Base-by-base conservation (phyloP, 2,329 filamentous ascomycete species). In the Aspergillus viridinutans region DNA sequence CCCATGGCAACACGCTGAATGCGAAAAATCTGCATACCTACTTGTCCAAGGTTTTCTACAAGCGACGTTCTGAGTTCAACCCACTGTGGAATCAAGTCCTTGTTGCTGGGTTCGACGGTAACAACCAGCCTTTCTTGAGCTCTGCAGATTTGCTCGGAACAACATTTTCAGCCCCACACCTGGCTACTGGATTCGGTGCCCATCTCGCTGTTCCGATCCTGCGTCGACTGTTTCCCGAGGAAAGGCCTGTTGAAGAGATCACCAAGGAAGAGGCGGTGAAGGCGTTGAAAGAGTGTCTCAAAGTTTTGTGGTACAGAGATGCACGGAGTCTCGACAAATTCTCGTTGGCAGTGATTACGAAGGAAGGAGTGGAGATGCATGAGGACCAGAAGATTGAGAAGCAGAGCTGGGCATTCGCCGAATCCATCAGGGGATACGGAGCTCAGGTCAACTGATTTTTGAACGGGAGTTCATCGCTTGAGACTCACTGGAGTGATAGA, bases 361-460 rank as follows among this genome's bases (percentile, higher is more conserved):
- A 91, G 78, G 90, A 91, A 50, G 91, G 90, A n/a, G 86, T 97
- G 58, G 89, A 95, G 55, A 74, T 97, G 64, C 88, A 87, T 74
- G 86, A 95, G 76, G 80, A 89, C 68, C 90, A 96, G 81, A 87
- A 92, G 82, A 82, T 99, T 64, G 92, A 97, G 82, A 83, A 87
- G 68, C 93, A 97, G 83, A 97, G 92, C 83, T 97, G 93, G 94
- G 92, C 90, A 52, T 99, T 99, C 80, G 94, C 94, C 25, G 93
- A 97, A 73, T 84, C 88, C 67, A 97, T 99, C 75, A 89, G 86
- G 76, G 94, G 94, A 48, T 99, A 99, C 73, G 94, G 94, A 60
- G 95, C 92, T 26, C 92, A 97, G 81, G 76, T 78, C 58, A 77
- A 78, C 65, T 83, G 74, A 64, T 55, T 54, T 53, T 50, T 49